These are phyloP conservation scores for Phytopythium montanum DNA, from an alignment of 352 stramenopile species.

Conservation along the genomic window DNA sequence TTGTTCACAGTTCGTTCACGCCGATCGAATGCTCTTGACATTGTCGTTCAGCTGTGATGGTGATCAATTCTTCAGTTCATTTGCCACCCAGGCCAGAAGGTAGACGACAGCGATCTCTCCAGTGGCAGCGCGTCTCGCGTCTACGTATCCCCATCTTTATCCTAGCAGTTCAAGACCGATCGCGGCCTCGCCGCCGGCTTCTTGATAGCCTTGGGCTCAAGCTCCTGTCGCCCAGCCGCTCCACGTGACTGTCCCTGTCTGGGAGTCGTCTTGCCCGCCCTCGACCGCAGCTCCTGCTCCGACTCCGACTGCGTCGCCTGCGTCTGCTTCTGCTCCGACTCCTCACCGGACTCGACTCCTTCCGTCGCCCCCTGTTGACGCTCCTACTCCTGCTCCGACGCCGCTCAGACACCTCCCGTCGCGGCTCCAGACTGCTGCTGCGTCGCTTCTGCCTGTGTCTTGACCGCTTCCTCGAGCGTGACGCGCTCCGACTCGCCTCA, in stretches of 20 bases:
- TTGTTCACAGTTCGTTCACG: too few relatives aligned
- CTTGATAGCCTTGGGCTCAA: background rate
- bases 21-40: too few relatives aligned
- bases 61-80: too few relatives aligned
- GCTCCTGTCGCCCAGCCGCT: background rate
- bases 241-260: background rate
- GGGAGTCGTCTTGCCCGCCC: background rate
- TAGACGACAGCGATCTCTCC: too few relatives aligned
- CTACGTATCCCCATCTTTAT: background rate
- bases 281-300: background rate
- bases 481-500: background rate
- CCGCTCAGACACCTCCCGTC: background rate
- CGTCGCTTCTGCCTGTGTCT: background rate
- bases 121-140: too few relatives aligned
- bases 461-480: background rate
- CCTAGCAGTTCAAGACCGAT: too few relatives aligned
- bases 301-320: conserved; percentile 3
- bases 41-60: too few relatives aligned
- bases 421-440: background rate
- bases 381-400: conserved; percentile 5
- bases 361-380: background rate
- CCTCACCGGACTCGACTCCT: background rate
- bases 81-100: too few relatives aligned
- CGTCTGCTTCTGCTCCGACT: conserved; percentile 18
- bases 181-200: background rate